These are phyloP conservation scores for Backusella liffmaniae DNA, from an alignment of 192 early-diverging fungal genomes.

Conservation along the genomic window DNA sequence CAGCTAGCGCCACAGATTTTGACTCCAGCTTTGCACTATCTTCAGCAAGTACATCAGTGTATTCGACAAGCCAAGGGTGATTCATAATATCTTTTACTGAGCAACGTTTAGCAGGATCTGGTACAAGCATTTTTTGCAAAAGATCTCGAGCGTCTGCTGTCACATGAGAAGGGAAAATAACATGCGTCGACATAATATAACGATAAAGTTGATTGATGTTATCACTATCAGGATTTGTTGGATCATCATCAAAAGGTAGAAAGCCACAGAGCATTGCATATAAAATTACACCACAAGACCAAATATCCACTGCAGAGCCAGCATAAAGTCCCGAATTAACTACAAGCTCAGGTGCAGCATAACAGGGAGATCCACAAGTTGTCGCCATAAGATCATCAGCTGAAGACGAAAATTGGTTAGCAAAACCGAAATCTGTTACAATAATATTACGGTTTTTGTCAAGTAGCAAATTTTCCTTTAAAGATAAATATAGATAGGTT, in stretches of 20 bases:
- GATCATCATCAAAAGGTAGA: constrained; percentile 76
- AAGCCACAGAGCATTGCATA: constrained; percentile 75
- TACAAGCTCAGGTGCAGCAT: constrained; percentile 89
- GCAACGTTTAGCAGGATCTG: constrained; percentile 65
- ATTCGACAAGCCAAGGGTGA: constrained; percentile 51
- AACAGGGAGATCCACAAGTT: constrained; percentile 86
- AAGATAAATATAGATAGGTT: neutral
- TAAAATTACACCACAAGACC: constrained; percentile 88
- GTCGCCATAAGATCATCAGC: constrained; percentile 69
- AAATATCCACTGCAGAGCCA: constrained; percentile 83
- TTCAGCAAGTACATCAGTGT: neutral
- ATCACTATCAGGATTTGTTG: constrained; percentile 68
- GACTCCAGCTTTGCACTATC: neutral
- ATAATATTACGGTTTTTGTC: constrained; percentile 76
- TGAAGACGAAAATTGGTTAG: constrained; percentile 63
- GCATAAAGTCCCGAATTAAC: constrained; percentile 78
- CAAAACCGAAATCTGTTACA: constrained; percentile 91
- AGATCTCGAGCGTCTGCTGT: constrained; percentile 62
- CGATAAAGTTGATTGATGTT: constrained; percentile 65
- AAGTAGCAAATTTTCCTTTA: constrained; percentile 76
- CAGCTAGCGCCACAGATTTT: neutral
- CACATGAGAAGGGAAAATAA: constrained; percentile 70
- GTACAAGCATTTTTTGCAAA: constrained; percentile 73
- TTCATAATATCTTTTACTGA: constrained; percentile 55
- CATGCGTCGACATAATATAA: constrained; percentile 61